These are phyloP conservation scores for Gentiana macrophylla DNA, from an alignment of 257 asterid genomes.

Conservation along the genomic window DNA sequence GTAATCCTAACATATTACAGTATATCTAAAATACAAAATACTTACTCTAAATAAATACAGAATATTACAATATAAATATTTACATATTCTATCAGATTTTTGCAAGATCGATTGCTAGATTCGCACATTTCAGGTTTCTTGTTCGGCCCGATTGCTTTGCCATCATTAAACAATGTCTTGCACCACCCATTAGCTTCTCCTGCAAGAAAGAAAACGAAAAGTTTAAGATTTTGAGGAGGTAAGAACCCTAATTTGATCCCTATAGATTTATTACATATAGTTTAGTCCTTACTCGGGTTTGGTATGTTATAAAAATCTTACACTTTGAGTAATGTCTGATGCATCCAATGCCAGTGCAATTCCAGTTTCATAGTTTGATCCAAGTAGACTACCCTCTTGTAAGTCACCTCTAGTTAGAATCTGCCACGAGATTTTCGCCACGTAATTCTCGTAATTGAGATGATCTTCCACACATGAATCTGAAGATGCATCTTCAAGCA, in stretches of 20 bases:
- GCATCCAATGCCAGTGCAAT: constrained; percentile 57
- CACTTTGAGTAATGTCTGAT: constrained; percentile 44
- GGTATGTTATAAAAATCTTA: constrained; percentile 6
- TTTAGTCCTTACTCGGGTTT: too few species aligned
- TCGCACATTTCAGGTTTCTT: constrained; percentile 63
- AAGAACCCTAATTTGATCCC: too few species aligned
- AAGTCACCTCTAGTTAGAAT: constrained; percentile 31
- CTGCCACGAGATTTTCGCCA: constrained; percentile 32
- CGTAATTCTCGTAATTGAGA: constrained; percentile 41
- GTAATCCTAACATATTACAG: too few species aligned
- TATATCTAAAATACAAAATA: too few species aligned
- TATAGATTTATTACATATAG: too few species aligned
- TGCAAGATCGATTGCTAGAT: constrained; percentile 46
- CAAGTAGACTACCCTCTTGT: constrained; percentile 23
- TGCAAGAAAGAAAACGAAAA: too few species aligned
- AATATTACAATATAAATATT: too few species aligned
- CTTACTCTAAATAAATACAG: too few species aligned
- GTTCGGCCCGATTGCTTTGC: constrained; percentile 55
- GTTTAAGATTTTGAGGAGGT: too few species aligned
- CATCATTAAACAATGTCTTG: constrained; percentile 42
- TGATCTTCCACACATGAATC: constrained; percentile 45
- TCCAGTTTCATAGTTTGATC: constrained; percentile 67
- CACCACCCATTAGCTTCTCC: constrained; percentile 14
- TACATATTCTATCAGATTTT: constrained; percentile 15
- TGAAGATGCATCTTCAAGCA: constrained; percentile 34